Evolutionary conservation across 2,329 filamentous ascomycete species (phyloP), one percentile per base, ranked within the genome.

Genomic region (Diaporthe aspalathi): DNA sequence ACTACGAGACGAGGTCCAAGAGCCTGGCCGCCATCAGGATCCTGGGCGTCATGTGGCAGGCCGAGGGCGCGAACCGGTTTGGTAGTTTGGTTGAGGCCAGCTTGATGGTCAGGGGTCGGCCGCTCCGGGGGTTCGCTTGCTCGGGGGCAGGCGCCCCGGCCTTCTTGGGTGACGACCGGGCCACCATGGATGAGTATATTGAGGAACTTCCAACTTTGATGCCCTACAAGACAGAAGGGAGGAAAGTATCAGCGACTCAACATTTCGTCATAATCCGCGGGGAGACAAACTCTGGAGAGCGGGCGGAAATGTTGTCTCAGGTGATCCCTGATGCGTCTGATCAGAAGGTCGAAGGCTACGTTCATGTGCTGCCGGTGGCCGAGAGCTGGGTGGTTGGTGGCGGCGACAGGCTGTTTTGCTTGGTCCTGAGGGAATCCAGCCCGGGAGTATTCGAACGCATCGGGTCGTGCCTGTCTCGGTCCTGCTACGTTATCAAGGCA

Each of bases 351-450:
- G 32, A 69, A 35, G 56, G 57, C n/a, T 17, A 56, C 8, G 38
- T 65, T 20, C 52, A 70, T 22, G 49, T 65, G 8, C 49, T 66
- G n/a, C 57, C 47, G 29, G n/a, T 54, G 2, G 27, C 50, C 11
- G 45, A 47, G 35, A 63, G 38, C 32, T 56, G 40, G 27, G 32
- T 47, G 3, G 5, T 24, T 47, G 38, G 35, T 1, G 16, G 27
- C 14, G 57, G 57, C 5, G 47, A 66, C 11, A 54, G 40, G 9
- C n/a, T 49, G 3, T 56, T 69, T 29, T 63, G 54, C 57, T 16
- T 53, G 45, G 22, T 53, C 7, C 5, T 63, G 8, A 63, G 16
- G 12, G 54, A 63, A n/a, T 29, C 53, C 27, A 20, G 56, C 17
- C 12, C 43, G 17, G 32, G 54, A 0, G 27, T 38, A 20, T 70